Base-by-base conservation (phyloP, 1,139 yeast species). In the Pneumocystis oryctolagi region DNA sequence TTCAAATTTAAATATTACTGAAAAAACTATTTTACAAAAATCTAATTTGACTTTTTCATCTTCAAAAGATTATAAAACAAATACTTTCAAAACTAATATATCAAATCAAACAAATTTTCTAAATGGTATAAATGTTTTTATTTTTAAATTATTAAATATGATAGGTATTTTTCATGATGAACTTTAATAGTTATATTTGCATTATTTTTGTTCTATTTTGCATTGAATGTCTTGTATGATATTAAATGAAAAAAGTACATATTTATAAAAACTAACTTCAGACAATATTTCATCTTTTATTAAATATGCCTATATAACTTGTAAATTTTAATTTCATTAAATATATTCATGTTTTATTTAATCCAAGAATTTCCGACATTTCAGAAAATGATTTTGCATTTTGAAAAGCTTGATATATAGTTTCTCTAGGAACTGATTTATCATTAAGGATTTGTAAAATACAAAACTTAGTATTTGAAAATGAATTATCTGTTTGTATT, bases 401-500 rank as follows among this genome's bases (percentile, higher is more conserved):
- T 53, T 85, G 78, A 61, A 88, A 75, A 62, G 74, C 69, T 68
- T 82, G 84, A 71, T 85, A 86, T 61, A 82, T 77, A 20, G 78
- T 77, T 3, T 31, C 40, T 18, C 58, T 28, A 25, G 83, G 20
- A 47, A 47, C 25, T 47, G 55, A 81, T 71, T 84, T 86, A 0
- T 96, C 95, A 0, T 96, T 96, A 3, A 89, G 77, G 75, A 88
- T 84, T 70, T 89, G 82, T 60, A 84, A 77, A 60, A 90, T 70
- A 75, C 94, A 82, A 73, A 84, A 92, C 74, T 92, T 92, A 4
- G 95, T 81, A 70, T 88, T 89, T 25, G 88, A 78, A 31, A 80
- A 74, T 68, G 80, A 81, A 71, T 87, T 87, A 63, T 83, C 84
- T 71, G 78, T 81, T 64, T 77, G 70, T 35, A 74, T 70, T 14